Evolutionary conservation across 2,329 filamentous ascomycete genomes (phyloP).

Genomic region (Myriosclerotinia scirpicola): DNA sequence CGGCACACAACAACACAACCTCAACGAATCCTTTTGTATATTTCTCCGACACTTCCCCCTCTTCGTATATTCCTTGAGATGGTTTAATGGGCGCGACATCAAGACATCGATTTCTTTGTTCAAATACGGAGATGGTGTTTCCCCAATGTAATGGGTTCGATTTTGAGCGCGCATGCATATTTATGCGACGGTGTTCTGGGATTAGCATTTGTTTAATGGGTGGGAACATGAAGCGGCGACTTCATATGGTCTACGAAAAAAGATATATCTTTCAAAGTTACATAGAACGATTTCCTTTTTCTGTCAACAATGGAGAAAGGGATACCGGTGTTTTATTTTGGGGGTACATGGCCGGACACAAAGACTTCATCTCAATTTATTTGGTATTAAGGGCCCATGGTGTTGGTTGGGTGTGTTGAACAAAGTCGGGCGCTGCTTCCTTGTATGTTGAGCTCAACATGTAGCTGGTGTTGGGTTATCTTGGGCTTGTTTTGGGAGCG

Average conservation of each 20-base stretch:
- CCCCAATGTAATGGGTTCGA: slow-evolving; percentile 34
- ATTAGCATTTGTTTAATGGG: slow-evolving; percentile 38
- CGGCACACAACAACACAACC: slow-evolving; percentile 31
- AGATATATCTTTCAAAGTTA: slow-evolving; percentile 37
- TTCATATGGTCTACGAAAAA: slow-evolving; percentile 40
- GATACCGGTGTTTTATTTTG: slow-evolving; percentile 36
- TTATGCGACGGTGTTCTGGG: slow-evolving; percentile 40
- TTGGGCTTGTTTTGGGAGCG: slow-evolving; percentile 34
- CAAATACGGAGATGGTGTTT: slow-evolving; percentile 38
- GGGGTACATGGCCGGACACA: slow-evolving; percentile 36
- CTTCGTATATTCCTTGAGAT: slow-evolving; percentile 39
- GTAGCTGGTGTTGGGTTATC: slow-evolving; percentile 24
- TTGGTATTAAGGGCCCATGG: slow-evolving; percentile 31
- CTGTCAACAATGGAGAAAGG: slow-evolving; percentile 31
- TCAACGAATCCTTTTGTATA: slow-evolving; percentile 43
- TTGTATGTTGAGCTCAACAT: slow-evolving; percentile 35
- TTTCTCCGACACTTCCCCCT: slow-evolving; percentile 32
- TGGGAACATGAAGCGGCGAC: slow-evolving; percentile 41
- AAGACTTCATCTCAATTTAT: slow-evolving; percentile 38
- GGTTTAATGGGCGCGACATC: slow-evolving; percentile 34
- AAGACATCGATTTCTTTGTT: slow-evolving; percentile 42
- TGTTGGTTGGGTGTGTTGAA: slow-evolving; percentile 36
- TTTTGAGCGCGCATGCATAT: slow-evolving; percentile 41
- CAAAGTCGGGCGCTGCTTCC: slow-evolving; percentile 33
- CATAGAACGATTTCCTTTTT: slow-evolving; percentile 42